Evolutionary conservation across 495 filamentous ascomycete species (phyloP).

Genomic region (Margaritispora aquatica): DNA sequence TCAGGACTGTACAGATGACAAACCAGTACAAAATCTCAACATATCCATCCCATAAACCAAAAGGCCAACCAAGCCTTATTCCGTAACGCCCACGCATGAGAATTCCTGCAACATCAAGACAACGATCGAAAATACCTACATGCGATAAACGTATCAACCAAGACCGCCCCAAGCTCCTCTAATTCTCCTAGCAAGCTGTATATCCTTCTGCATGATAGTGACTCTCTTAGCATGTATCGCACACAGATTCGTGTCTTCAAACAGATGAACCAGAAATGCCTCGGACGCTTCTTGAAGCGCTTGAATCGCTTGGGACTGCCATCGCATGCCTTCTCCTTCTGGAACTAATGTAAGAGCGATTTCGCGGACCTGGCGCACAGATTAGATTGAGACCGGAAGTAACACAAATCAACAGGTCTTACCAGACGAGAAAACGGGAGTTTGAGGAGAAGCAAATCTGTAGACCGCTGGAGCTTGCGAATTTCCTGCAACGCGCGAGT

Average conservation of each 20-base stretch:
- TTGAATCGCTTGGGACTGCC: conserved; percentile 87
- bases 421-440: conserved; percentile 84
- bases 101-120: too few species aligned
- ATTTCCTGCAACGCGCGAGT: conserved; percentile 85
- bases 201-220: conserved; percentile 97
- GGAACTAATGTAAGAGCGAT: conserved; percentile 55
- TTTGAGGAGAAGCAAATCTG: conserved; percentile 74
- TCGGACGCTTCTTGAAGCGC: conserved; percentile 90
- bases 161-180: conserved; percentile 53
- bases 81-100: too few species aligned
- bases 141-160: too few species aligned
- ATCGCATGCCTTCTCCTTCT: conserved; percentile 59
- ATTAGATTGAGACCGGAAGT: conserved; percentile 12
- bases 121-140: too few species aligned
- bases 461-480: conserved; percentile 72
- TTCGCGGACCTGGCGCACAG: conserved; percentile 64
- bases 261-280: conserved; percentile 88
- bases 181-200: conserved; percentile 83
- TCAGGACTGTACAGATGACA: background rate
- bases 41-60: too few species aligned
- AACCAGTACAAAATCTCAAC: too few species aligned
- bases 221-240: conserved; percentile 94
- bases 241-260: conserved; percentile 93
- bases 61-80: too few species aligned
- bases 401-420: too few species aligned